Percentiles rank a stretch among this genome's conserved stretches.
Evolutionary conservation across 1,139 yeast species (phyloP).

Genomic region (Yamadazyma spencermartinsiae): DNA sequence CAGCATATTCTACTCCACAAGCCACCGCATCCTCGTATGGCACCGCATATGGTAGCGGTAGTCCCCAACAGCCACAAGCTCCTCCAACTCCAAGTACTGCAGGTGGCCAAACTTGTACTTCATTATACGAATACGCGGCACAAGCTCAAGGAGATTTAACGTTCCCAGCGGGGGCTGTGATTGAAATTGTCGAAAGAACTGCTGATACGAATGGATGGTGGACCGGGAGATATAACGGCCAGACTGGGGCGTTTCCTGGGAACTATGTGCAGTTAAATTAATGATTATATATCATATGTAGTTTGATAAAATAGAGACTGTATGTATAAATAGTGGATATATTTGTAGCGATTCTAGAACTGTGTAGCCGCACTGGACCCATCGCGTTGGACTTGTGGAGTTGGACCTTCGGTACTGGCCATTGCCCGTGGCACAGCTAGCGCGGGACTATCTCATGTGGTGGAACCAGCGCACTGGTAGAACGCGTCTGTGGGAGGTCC

Average conservation of each 20-base stretch:
- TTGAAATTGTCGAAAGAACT: conserved; percentile 79
- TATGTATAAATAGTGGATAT: not conserved
- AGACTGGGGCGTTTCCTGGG: conserved; percentile 91
- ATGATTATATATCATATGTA: conserved; percentile 1
- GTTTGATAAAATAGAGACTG: no score
- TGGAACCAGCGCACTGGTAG: no score
- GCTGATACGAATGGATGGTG: conserved; percentile 94
- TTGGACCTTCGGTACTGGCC: no score
- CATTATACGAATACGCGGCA: conserved; percentile 74
- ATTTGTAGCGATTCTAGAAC: conserved; percentile 1
- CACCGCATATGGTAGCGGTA: conserved; percentile 19
- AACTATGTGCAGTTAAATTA: conserved; percentile 79
- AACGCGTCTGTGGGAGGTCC: no score
- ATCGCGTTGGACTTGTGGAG: no score
- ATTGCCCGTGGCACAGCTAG: no score
- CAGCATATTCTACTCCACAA: conserved; percentile 19
- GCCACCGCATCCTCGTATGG: conserved; percentile 16
- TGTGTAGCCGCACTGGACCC: no score
- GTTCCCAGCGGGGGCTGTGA: conserved; percentile 84
- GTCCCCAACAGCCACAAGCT: conserved; percentile 13
- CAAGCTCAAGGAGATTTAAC: conserved; percentile 89
- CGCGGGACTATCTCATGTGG: no score
- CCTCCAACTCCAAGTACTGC: conserved; percentile 41
- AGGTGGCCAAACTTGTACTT: conserved; percentile 62
- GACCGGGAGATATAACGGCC: conserved; percentile 91